Conservation (phyloP, 306 rosid genomes). For the Casuarina glauca region DNA sequence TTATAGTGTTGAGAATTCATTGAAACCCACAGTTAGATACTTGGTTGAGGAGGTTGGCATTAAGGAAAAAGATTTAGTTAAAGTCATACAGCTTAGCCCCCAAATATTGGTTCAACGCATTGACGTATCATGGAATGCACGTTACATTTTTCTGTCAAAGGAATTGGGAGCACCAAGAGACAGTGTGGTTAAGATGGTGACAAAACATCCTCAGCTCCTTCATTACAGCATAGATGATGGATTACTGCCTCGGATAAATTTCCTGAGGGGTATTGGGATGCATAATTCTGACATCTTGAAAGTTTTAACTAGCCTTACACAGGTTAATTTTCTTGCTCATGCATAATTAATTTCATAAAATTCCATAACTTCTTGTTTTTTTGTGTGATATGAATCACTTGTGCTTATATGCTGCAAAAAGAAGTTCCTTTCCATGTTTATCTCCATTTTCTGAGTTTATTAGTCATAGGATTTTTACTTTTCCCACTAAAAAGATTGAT, state of each 20-base stretch:
- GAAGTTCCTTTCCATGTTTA: background rate
- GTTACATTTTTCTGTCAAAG: slow-evolving; percentile 73
- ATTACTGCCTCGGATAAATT: slow-evolving; percentile 88
- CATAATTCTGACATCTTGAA: slow-evolving; percentile 78
- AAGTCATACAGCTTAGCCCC: slow-evolving; percentile 95
- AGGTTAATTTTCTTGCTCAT: slow-evolving; percentile 49
- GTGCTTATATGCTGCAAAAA: slow-evolving; percentile 8
- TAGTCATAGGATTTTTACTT: background rate
- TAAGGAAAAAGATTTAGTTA: slow-evolving; percentile 82
- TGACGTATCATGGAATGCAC: slow-evolving; percentile 78
- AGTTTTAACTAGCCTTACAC: slow-evolving; percentile 87
- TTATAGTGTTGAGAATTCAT: slow-evolving; percentile 85
- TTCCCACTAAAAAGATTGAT: background rate
- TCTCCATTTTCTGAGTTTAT: background rate
- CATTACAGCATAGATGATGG: slow-evolving; percentile 96
- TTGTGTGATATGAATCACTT: background rate
- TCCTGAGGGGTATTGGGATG: slow-evolving; percentile 96
- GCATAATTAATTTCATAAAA: background rate
- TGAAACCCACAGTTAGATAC: slow-evolving; percentile 87
- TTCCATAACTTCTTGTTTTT: background rate
- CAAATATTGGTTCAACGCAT: slow-evolving; percentile 91
- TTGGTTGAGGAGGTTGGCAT: slow-evolving; percentile 95
- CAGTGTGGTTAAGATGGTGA: slow-evolving; percentile 92
- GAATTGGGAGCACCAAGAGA: slow-evolving; percentile 95
- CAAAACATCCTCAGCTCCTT: slow-evolving; percentile 91